Conservation (phyloP, 2,329 filamentous ascomycete genomes). For the Penicillium sp. region DNA sequence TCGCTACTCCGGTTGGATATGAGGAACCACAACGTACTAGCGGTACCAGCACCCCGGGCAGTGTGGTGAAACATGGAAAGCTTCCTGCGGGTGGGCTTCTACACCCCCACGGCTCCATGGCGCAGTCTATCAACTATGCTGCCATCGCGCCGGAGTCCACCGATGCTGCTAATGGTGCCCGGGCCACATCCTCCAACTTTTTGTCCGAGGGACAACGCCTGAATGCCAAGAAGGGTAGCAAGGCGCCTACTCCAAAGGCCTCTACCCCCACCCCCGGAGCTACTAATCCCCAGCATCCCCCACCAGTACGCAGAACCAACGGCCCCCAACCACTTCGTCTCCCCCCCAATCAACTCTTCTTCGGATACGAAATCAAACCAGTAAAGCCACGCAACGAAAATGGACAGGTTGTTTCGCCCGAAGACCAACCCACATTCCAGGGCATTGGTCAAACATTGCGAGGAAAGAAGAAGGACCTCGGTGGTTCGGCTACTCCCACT, state of each 20-base stretch:
- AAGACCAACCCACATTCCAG: slow-evolving; percentile 73
- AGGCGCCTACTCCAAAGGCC: slow-evolving; percentile 69
- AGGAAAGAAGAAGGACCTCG: slow-evolving; percentile 66
- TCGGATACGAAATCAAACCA: slow-evolving; percentile 90
- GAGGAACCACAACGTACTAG: slow-evolving; percentile 77
- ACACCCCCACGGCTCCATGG: slow-evolving; percentile 89
- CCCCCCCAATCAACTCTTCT: slow-evolving; percentile 88
- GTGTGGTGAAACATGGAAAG: slow-evolving; percentile 55
- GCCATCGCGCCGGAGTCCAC: slow-evolving; percentile 79
- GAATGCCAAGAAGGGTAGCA: slow-evolving; percentile 77
- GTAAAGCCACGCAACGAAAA: slow-evolving; percentile 74
- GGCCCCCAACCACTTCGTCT: slow-evolving; percentile 84
- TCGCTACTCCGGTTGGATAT: slow-evolving; percentile 90
- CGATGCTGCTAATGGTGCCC: slow-evolving; percentile 62
- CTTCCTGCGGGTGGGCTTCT: slow-evolving; percentile 70
- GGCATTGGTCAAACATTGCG: slow-evolving; percentile 81
- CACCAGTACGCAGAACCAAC: slow-evolving; percentile 57
- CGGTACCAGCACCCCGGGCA: slow-evolving; percentile 84
- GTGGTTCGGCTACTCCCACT: slow-evolving; percentile 37
- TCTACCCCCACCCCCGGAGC: slow-evolving; percentile 67
- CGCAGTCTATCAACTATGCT: slow-evolving; percentile 94
- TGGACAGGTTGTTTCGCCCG: slow-evolving; percentile 54
- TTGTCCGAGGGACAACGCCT: slow-evolving; percentile 76
- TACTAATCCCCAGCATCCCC: slow-evolving; percentile 48
- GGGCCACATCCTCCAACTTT: slow-evolving; percentile 73